phyloP scores from a whole-genome alignment of 2,329 filamentous ascomycete species.

The Monascus ruber region DNA sequence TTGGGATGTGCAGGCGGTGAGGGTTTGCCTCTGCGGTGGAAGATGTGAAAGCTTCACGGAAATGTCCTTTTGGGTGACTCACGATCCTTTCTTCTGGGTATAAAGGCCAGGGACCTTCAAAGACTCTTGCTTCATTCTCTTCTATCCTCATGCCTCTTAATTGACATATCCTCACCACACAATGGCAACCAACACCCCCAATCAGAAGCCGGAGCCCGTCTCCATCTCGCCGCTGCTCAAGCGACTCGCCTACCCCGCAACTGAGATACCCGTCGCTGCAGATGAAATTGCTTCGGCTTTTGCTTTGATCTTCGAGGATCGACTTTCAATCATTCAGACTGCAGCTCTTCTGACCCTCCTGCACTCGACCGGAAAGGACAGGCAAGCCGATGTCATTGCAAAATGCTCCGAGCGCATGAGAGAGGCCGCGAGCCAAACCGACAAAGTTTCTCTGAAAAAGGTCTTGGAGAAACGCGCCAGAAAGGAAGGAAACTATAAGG shows the following conservation, averaged over 20 bases:
- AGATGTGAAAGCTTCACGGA: too few species aligned
- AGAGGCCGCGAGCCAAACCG: slow-evolving; percentile 61
- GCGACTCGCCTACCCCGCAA: slow-evolving; percentile 33
- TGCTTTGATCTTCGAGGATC: slow-evolving; percentile 81
- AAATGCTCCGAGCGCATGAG: slow-evolving; percentile 79
- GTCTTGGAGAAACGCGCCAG: slow-evolving; percentile 51
- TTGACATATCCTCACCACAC: slow-evolving; percentile 1
- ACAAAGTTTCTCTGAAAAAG: slow-evolving; percentile 49
- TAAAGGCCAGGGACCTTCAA: too few species aligned
- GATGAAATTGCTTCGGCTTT: slow-evolving; percentile 83
- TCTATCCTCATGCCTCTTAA: background rate
- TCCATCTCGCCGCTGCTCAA: slow-evolving; percentile 40
- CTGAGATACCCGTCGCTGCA: slow-evolving; percentile 49
- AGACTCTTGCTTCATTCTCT: too few species aligned
- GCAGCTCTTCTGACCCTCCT: slow-evolving; percentile 80
- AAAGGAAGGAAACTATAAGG: slow-evolving; percentile 62
- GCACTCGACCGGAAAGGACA: slow-evolving; percentile 81
- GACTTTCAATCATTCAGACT: slow-evolving; percentile 76
- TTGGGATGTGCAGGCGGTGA: slow-evolving; percentile 8
- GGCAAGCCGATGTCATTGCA: slow-evolving; percentile 72
- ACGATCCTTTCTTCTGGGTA: too few species aligned
- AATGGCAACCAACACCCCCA: slow-evolving; percentile 14
- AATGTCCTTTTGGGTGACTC: too few species aligned
- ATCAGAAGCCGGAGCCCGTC: slow-evolving; percentile 24
- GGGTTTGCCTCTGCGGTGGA: slow-evolving; percentile 9